Percentiles rank a stretch among this genome's conserved stretches.
Conservation (phyloP, 768 basidiomycete species). For the Amanita fuliginea region DNA sequence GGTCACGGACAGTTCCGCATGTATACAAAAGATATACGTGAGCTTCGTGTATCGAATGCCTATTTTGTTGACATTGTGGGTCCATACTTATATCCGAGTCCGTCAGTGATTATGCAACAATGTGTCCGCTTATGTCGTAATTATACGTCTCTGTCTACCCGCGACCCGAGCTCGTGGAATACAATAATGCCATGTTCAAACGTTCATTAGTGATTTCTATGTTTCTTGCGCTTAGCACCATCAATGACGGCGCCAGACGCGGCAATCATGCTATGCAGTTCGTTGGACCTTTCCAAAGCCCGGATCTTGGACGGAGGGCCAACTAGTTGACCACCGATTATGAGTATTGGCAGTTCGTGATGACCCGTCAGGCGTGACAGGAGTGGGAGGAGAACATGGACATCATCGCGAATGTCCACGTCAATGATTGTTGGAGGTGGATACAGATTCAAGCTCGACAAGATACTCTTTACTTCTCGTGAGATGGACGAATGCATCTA, state of each 20-base stretch:
- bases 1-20: not conserved
- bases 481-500: slow-evolving; percentile 56
- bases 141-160: not conserved
- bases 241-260: slow-evolving; percentile 49
- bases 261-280: slow-evolving; percentile 36
- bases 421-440: slow-evolving; percentile 62
- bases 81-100: not conserved
- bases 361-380: slow-evolving; percentile 48
- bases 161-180: not conserved
- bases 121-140: not conserved
- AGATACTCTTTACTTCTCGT: slow-evolving; percentile 53
- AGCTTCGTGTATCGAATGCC: not conserved
- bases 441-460: slow-evolving; percentile 42
- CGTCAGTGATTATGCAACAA: not conserved
- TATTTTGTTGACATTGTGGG: not conserved
- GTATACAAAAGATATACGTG: too few relatives aligned
- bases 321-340: slow-evolving; percentile 54
- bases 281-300: slow-evolving; percentile 34
- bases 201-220: slow-evolving; percentile 19
- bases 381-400: slow-evolving; percentile 48
- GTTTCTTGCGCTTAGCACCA: slow-evolving; percentile 43
- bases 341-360: slow-evolving; percentile 49
- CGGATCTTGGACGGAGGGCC: slow-evolving; percentile 43
- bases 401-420: slow-evolving; percentile 65
- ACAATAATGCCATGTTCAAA: not conserved